Conservation (phyloP, 495 filamentous ascomycete species). For the Podospora conica region DNA sequence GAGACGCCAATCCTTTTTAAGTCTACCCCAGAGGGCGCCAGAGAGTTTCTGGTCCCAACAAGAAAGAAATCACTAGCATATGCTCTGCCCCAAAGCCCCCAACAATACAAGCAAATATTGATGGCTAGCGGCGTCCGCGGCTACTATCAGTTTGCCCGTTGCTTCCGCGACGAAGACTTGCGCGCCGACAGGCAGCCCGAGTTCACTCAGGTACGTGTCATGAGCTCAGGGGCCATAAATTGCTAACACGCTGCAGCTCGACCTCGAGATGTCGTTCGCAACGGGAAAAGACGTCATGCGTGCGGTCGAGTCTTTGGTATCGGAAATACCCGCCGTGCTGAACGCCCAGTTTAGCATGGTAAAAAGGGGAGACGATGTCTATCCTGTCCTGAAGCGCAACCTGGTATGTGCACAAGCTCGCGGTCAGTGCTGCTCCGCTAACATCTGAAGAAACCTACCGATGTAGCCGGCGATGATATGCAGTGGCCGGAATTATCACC, state of each 20-base stretch:
- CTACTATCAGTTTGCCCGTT: conserved; percentile 91
- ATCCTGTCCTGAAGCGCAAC: conserved; percentile 20
- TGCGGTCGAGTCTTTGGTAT: conserved; percentile 59
- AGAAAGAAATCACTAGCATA: conserved; percentile 67
- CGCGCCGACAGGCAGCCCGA: conserved; percentile 92
- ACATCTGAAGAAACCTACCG: neutral
- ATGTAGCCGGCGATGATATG: neutral
- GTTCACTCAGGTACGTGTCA: conserved; percentile 72
- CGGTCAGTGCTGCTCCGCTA: neutral
- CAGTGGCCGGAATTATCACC: conserved; percentile 12
- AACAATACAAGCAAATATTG: conserved; percentile 97
- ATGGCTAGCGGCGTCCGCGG: conserved; percentile 79
- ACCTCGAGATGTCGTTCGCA: conserved; percentile 87
- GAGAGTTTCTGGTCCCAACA: conserved; percentile 94
- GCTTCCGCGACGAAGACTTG: conserved; percentile 93
- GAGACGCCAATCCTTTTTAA: conserved; percentile 96
- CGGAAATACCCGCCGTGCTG: conserved; percentile 46
- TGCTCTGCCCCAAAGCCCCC: conserved; percentile 90
- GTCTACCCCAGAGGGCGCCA: conserved; percentile 91
- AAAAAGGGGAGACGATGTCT: conserved; percentile 15
- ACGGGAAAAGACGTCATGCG: conserved; percentile 67
- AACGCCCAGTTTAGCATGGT: conserved; percentile 31
- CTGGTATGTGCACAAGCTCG: neutral
- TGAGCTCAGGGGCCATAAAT: neutral
- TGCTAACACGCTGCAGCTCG: conserved; percentile 51